These are phyloP conservation scores for Elaeis oleifera DNA, from an alignment of 202 grass and related monocot species.

Conservation along the genomic window DNA sequence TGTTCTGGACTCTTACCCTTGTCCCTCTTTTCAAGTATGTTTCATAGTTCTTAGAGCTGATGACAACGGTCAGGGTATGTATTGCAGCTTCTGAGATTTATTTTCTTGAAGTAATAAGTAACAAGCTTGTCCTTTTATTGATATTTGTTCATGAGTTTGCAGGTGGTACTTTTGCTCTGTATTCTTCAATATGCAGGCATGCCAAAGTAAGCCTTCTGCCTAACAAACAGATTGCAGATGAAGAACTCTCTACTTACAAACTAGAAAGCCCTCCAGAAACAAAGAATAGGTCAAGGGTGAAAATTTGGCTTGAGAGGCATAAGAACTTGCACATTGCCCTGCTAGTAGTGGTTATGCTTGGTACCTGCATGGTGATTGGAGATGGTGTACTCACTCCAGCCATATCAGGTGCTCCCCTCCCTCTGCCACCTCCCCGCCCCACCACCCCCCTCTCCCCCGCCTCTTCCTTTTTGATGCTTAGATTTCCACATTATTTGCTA, in stretches of 20 bases:
- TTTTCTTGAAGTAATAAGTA: not conserved
- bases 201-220: constrained; percentile 90
- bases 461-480: no score
- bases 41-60: constrained; percentile 78
- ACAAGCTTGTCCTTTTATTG: not conserved
- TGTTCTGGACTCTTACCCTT: constrained; percentile 95
- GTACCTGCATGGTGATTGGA: constrained; percentile 98
- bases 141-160: constrained; percentile 9
- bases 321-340: constrained; percentile 68
- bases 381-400: constrained; percentile 94
- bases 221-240: constrained; percentile 81
- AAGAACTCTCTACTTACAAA: constrained; percentile 97
- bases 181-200: constrained; percentile 90
- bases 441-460: no score
- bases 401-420: constrained; percentile 49
- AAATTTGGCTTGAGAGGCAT: constrained; percentile 80
- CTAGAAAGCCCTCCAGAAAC: constrained; percentile 49
- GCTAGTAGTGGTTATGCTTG: constrained; percentile 82
- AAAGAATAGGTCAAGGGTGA: constrained; percentile 46
- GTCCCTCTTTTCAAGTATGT: constrained; percentile 95
- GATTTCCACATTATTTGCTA: constrained; percentile 8
- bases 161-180: constrained; percentile 97
- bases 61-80: constrained; percentile 94
- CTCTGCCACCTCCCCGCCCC: no score
- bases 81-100: not conserved